phyloP scores from a whole-genome alignment of 169 alveolate species.

The Cryptosporidium andersoni region DNA sequence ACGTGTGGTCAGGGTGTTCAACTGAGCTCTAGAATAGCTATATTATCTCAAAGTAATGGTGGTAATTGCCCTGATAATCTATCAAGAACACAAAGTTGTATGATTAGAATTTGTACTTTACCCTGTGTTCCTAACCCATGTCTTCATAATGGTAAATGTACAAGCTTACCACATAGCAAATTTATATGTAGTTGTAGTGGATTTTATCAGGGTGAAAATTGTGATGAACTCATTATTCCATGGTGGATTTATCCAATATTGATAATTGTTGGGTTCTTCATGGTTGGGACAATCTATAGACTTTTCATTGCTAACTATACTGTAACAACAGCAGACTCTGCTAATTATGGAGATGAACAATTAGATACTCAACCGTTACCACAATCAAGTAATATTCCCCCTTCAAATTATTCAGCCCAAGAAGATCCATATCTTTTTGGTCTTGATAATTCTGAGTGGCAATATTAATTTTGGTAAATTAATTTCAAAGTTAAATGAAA shows the following conservation, averaged over 20 bases:
- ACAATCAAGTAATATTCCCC: not conserved
- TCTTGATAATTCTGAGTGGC: not conserved
- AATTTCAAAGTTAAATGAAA: no score
- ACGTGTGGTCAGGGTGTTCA: conserved; percentile 52
- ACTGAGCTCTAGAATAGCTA: conserved; percentile 32
- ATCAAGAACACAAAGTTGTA: conserved; percentile 26
- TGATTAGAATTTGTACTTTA: conserved; percentile 1
- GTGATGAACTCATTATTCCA: conserved; percentile 31
- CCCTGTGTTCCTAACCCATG: conserved; percentile 68
- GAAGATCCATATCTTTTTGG: not conserved
- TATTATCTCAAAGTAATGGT: conserved; percentile 29
- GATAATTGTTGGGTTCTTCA: conserved; percentile 12
- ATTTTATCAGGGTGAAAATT: conserved; percentile 56
- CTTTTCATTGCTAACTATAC: conserved; percentile 20
- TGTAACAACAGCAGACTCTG: conserved; percentile 14
- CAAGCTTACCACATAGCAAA: conserved; percentile 36
- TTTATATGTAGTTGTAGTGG: conserved; percentile 35
- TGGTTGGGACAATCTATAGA: conserved; percentile 34
- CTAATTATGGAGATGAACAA: conserved; percentile 11
- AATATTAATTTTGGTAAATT: no score
- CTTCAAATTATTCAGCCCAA: conserved; percentile 6
- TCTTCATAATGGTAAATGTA: conserved; percentile 40
- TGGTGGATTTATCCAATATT: conserved; percentile 60
- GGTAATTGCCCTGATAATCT: conserved; percentile 26
- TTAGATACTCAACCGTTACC: conserved; percentile 11